Conservation (phyloP, 164 flowering plant genomes). For the Aristolochia fimbriata region DNA sequence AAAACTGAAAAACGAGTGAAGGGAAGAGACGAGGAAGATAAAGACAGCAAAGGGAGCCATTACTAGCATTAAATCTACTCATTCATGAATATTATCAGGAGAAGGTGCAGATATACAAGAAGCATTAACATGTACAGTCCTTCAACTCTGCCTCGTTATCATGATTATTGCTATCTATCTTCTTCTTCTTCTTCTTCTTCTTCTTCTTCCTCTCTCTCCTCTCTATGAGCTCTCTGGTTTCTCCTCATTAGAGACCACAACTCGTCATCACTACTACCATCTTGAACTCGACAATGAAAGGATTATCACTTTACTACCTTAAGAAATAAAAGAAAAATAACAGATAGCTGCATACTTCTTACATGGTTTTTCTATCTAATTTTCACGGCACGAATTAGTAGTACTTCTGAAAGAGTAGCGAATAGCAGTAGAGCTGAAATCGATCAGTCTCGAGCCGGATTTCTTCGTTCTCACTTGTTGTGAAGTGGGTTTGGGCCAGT, state of each 20-base stretch:
- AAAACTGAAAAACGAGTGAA: not conserved
- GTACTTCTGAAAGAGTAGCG: not conserved
- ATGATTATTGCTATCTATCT: not conserved
- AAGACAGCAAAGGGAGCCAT: not conserved
- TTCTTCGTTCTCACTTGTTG: slow-evolving; percentile 23
- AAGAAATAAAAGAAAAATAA: not conserved
- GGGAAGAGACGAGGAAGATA: not conserved
- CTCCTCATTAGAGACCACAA: not conserved
- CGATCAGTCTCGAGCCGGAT: not conserved
- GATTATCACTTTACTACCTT: not conserved
- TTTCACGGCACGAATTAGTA: not conserved
- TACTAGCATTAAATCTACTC: not conserved
- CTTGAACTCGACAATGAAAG: not conserved
- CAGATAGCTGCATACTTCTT: not conserved
- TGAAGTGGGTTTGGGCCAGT: slow-evolving; percentile 83
- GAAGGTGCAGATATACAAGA: not conserved
- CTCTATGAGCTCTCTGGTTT: too few species aligned
- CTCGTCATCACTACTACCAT: not conserved
- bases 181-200: not conserved
- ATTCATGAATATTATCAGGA: not conserved
- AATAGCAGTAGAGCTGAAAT: not conserved
- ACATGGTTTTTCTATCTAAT: not conserved
- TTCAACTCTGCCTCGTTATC: not conserved
- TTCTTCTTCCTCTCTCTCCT: not conserved
- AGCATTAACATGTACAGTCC: not conserved